Evolutionary conservation across 495 filamentous ascomycete genomes (phyloP).

Genomic region (Astrothelium subdiscretum): DNA sequence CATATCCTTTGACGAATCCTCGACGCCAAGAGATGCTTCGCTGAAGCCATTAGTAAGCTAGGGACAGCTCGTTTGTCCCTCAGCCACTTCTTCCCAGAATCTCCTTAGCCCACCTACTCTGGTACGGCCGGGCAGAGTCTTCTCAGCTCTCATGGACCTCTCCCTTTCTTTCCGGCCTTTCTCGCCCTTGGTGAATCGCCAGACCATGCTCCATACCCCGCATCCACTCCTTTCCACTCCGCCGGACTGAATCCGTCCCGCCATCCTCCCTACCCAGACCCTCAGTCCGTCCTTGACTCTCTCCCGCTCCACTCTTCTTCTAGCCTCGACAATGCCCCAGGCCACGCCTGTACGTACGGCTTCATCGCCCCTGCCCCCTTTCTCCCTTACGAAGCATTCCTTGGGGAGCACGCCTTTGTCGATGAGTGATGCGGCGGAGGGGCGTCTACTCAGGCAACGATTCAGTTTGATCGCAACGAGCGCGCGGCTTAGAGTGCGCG

Average conservation of each 20-base stretch:
- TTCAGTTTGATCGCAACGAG: conserved; percentile 16
- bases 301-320: conserved; percentile 19
- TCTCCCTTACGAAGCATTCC: conserved; percentile 15
- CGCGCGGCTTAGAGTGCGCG: conserved; percentile 13
- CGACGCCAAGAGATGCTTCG: neutral
- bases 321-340: conserved; percentile 14
- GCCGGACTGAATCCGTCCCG: conserved; percentile 10
- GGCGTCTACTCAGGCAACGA: conserved; percentile 14
- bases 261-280: conserved; percentile 19
- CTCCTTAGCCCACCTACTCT: conserved; percentile 38
- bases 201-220: conserved; percentile 20
- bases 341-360: conserved; percentile 13
- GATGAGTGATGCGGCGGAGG: conserved; percentile 13
- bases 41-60: neutral
- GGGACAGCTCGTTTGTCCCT: neutral
- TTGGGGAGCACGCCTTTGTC: conserved; percentile 16
- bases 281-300: conserved; percentile 16
- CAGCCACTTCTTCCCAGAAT: conserved; percentile 41
- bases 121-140: conserved; percentile 32
- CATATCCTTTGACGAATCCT: too few species aligned
- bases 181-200: conserved; percentile 14
- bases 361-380: conserved; percentile 14
- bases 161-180: conserved; percentile 20
- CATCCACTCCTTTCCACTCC: conserved; percentile 12
- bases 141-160: conserved; percentile 38